Evolutionary conservation across 2,329 filamentous ascomycete genomes (phyloP), one percentile per base, ranked within the genome.

Genomic region (Magnaporthiopsis incrustans): DNA sequence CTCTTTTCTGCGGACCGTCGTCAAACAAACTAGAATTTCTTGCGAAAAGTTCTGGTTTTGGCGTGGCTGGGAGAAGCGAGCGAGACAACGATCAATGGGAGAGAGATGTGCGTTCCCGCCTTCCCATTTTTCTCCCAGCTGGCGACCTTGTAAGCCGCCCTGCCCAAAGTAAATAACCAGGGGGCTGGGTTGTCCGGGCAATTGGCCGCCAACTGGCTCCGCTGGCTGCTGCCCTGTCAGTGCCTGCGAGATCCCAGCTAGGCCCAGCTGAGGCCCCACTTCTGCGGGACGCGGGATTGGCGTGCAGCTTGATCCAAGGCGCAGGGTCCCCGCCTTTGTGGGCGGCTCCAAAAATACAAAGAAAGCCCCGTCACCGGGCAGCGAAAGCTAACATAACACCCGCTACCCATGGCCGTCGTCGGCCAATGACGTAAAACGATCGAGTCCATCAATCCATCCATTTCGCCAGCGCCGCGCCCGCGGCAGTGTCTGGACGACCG

Each of bases 131-230:
- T 25, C 22, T 25, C 44, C n/a, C 7, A 18, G 44, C 44, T 53
- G 44, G 14, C 44, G 44, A 11, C 22, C 44, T n/a, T 53, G 44
- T 25, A 53, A 53, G n/a, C 18, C 44, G 44, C 44, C 44, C 44
- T 53, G 44, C 44, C 44, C 44, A 64, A 67, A 64, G 65, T 67
- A 67, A 67, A 67, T 67, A 67, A 64, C 65, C 57, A 63, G 57
- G 60, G 35, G 57, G 61, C 27, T 62, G 44, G 50, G 66, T 67
- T 67, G 66, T 60, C 66, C 57, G 64, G 66, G 66, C 64, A 63
- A 67, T 67, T 65, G 11, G 58, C 18, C 4, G 26, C 26, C 30
- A 25, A 26, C 44, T 18, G 38, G 38, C 44, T 53, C 44, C 44
- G 44, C 44, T 11, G 18, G 44, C 18, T 11, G 22, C 22, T 53